Evolutionary conservation across 2,329 filamentous ascomycete species (phyloP).

Genomic region (Alternaria gansuensis): DNA sequence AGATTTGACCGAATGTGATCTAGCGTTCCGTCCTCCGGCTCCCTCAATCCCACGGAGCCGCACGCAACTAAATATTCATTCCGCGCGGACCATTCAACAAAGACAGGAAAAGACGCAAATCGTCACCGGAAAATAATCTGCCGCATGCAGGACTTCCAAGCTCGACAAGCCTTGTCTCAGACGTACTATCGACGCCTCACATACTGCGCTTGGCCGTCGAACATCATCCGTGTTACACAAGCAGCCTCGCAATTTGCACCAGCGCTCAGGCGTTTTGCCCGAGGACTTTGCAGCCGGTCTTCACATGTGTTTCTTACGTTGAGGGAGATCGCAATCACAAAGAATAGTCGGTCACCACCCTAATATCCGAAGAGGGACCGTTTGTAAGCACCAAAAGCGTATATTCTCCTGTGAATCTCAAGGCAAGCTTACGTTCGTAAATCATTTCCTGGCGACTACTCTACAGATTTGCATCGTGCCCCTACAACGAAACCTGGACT

Average conservation of each 20-base stretch:
- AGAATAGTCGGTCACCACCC: neutral
- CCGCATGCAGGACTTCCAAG: neutral
- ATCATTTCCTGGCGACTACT: neutral
- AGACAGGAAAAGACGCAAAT: conserved; percentile 1
- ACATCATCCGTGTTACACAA: neutral
- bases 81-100: neutral
- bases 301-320: neutral
- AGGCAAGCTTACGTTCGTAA: neutral
- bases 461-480: neutral
- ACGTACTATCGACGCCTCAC: neutral
- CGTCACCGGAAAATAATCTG: neutral
- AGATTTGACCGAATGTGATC: neutral
- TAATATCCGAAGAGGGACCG: conserved; percentile 1
- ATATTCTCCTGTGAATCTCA: neutral
- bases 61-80: neutral
- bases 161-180: neutral
- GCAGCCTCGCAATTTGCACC: conserved; percentile 4
- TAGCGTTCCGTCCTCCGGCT: neutral
- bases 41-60: neutral
- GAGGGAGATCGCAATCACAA: neutral
- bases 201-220: conserved; percentile 3
- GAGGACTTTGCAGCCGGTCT: neutral
- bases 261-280: neutral
- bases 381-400: neutral
- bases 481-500: neutral